A percentile compares a stretch with the other conserved stretches of the same genome.
These are phyloP conservation scores for Puccinia hordei DNA, from an alignment of 1,284 basidiomycete species.

Conservation along the genomic window DNA sequence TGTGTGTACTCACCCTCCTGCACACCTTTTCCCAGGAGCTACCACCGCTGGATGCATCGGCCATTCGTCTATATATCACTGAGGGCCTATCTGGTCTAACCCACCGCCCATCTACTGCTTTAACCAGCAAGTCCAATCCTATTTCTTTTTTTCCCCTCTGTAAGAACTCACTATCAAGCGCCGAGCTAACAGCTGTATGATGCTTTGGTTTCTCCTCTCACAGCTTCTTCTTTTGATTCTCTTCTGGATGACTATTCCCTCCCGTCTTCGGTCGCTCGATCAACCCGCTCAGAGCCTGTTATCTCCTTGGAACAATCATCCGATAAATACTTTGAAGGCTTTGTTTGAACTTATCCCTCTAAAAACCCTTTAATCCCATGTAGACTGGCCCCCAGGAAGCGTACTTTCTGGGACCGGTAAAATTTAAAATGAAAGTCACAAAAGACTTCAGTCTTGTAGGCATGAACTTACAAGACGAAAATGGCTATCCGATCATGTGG, in stretches of 20 bases:
- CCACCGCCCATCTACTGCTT: not conserved
- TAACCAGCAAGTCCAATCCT: conserved; percentile 1
- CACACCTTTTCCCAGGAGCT: not conserved
- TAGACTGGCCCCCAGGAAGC: no score
- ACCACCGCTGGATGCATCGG: conserved; percentile 22
- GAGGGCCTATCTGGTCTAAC: conserved; percentile 31
- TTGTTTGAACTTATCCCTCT: conserved; percentile 73
- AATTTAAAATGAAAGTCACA: no score
- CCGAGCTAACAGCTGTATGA: not conserved
- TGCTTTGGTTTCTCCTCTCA: not conserved
- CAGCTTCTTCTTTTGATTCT: conserved; percentile 28
- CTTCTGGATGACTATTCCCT: conserved; percentile 9
- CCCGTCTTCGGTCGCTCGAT: conserved; percentile 64
- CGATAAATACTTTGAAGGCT: conserved; percentile 64
- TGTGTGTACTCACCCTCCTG: not conserved
- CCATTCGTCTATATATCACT: conserved; percentile 38
- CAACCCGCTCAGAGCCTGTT: conserved; percentile 63
- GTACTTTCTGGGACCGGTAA: no score
- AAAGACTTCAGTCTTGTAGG: no score
- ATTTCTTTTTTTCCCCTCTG: not conserved
- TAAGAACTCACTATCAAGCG: not conserved
- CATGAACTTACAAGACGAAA: no score
- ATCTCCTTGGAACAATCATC: conserved; percentile 21
- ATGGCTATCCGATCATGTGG: no score
- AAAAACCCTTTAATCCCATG: no score